Evolutionary conservation across 1,284 basidiomycete genomes (phyloP).

Genomic region (Puccinia horiana): DNA sequence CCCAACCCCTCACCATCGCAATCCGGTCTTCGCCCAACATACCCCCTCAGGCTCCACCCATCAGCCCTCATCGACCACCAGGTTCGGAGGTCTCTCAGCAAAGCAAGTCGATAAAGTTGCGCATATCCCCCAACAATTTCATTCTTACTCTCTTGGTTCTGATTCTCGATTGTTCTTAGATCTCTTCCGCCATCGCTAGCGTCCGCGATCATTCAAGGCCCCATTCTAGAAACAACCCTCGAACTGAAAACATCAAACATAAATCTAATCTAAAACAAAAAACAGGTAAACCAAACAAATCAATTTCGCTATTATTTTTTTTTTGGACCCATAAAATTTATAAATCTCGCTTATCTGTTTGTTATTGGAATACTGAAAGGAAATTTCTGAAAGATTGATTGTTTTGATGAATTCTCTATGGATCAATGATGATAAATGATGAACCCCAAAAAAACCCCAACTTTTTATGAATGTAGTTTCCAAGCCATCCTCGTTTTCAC

Average conservation of each 20-base stretch:
- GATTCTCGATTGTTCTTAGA: neutral
- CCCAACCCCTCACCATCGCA: slow-evolving; percentile 37
- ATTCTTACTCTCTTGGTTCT: neutral
- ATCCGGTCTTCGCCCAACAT: slow-evolving; percentile 31
- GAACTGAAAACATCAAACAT: neutral
- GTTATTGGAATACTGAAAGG: neutral
- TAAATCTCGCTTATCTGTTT: neutral
- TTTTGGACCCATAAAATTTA: neutral
- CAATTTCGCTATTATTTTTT: neutral
- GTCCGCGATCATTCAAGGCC: slow-evolving; percentile 29
- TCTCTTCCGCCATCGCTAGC: slow-evolving; percentile 45
- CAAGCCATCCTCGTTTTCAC: slow-evolving; percentile 39
- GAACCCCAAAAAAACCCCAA: neutral
- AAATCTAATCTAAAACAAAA: neutral
- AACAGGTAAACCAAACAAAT: neutral
- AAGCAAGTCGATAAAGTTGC: slow-evolving; percentile 46
- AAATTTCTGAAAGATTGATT: neutral
- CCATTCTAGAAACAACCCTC: neutral
- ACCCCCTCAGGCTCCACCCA: neutral
- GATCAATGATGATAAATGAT: neutral
- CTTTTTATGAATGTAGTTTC: neutral
- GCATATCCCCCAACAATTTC: neutral
- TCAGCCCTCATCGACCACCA: slow-evolving; percentile 21
- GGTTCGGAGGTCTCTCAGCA: slow-evolving; percentile 46
- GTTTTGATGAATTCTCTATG: neutral